Percentiles rank a stretch among this genome's conserved stretches.
These are phyloP conservation scores for Ustilago nuda DNA, from an alignment of 1,284 basidiomycete species.

Conservation along the genomic window DNA sequence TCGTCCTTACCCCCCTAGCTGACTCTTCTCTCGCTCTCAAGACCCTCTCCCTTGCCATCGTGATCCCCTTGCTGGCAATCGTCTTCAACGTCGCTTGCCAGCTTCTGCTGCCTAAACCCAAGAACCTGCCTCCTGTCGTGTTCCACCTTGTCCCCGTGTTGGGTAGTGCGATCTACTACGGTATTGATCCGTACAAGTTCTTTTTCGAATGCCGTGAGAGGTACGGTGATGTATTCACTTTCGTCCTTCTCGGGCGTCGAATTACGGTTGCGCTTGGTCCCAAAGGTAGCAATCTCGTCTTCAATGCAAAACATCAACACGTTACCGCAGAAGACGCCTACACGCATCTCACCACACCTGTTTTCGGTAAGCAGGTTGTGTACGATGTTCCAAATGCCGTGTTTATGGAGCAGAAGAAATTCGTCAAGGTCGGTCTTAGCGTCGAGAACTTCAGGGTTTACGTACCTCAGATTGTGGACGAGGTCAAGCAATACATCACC, in stretches of 20 bases:
- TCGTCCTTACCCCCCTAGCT: slow-evolving; percentile 38
- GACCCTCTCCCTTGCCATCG: slow-evolving; percentile 24
- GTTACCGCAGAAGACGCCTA: slow-evolving; percentile 98
- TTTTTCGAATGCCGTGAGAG: slow-evolving; percentile 82
- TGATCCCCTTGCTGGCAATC: slow-evolving; percentile 66
- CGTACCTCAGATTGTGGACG: slow-evolving; percentile 85
- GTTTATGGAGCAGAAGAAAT: slow-evolving; percentile 99
- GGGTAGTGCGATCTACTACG: slow-evolving; percentile 79
- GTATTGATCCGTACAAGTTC: slow-evolving; percentile 83
- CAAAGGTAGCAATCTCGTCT: slow-evolving; percentile 92
- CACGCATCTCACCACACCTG: slow-evolving; percentile 72
- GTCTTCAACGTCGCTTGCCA: slow-evolving; percentile 74
- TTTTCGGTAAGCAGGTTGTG: slow-evolving; percentile 95
- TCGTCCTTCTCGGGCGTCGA: slow-evolving; percentile 80
- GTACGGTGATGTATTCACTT: slow-evolving; percentile 84
- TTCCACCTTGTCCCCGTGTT: slow-evolving; percentile 83
- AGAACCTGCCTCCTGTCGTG: slow-evolving; percentile 77
- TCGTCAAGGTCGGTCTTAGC: slow-evolving; percentile 84
- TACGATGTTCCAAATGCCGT: slow-evolving; percentile 96
- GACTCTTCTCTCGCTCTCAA: slow-evolving; percentile 21
- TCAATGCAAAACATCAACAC: slow-evolving; percentile 91
- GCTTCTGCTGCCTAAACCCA: slow-evolving; percentile 54
- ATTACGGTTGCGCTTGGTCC: slow-evolving; percentile 92
- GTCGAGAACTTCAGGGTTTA: slow-evolving; percentile 92
- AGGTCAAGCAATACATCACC: slow-evolving; percentile 52